Evolutionary conservation across 1,139 yeast genomes (phyloP).

Genomic region (Diutina sp.): DNA sequence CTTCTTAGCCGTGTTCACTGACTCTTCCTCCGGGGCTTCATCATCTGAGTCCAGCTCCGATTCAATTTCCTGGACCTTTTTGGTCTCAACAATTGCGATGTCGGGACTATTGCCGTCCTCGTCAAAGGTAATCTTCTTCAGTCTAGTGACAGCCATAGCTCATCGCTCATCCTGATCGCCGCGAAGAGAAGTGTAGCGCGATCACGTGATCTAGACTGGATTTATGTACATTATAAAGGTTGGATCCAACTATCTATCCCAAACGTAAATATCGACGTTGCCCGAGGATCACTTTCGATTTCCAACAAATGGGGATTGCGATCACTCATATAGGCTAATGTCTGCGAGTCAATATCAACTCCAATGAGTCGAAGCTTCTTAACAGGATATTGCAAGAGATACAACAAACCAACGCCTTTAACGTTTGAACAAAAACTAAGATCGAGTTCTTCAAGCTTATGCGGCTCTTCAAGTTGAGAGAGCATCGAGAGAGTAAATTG

Average conservation of each 20-base stretch:
- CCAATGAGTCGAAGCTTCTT: background rate
- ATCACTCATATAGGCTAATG: background rate
- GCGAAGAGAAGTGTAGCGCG: background rate
- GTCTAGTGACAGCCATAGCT: background rate
- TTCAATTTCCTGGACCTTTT: background rate
- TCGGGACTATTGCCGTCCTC: background rate
- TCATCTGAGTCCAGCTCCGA: background rate
- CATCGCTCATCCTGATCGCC: background rate
- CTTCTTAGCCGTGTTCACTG: background rate
- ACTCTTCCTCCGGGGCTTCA: conserved; percentile 1
- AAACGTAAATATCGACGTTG: background rate
- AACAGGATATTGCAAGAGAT: background rate
- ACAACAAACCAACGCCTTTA: background rate
- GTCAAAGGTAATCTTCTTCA: background rate
- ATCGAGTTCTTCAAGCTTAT: background rate
- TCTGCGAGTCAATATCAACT: background rate
- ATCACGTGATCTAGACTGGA: background rate
- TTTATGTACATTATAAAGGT: background rate
- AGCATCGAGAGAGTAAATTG: background rate
- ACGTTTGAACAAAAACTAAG: background rate
- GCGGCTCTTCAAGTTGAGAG: background rate
- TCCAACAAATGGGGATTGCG: background rate
- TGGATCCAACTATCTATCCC: background rate
- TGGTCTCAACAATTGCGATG: background rate
- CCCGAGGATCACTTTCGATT: background rate